Evolutionary conservation across 495 filamentous ascomycete species (phyloP).

Genomic region (Podospora sp.): DNA sequence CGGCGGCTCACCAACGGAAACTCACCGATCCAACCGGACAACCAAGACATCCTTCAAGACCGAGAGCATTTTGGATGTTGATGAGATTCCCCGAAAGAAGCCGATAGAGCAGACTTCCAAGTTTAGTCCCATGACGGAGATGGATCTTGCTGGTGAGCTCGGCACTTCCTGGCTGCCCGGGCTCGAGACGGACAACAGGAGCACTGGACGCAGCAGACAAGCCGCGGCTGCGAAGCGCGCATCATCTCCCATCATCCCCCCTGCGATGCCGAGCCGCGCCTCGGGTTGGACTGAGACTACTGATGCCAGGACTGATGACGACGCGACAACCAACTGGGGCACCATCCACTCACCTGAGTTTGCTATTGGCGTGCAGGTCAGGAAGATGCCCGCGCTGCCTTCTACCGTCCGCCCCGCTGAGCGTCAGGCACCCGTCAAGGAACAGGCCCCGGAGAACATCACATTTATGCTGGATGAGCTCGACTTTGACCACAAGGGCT

Average conservation of each 20-base stretch:
- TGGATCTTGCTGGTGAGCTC: slow-evolving; percentile 38
- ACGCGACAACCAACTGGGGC: slow-evolving; percentile 43
- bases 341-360: slow-evolving; percentile 45
- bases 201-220: slow-evolving; percentile 9
- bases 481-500: slow-evolving; percentile 6
- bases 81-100: slow-evolving; percentile 36
- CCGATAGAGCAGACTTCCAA: slow-evolving; percentile 12
- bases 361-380: slow-evolving; percentile 38
- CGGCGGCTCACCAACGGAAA: slow-evolving; percentile 22
- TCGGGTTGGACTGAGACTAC: slow-evolving; percentile 38
- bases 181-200: slow-evolving; percentile 31
- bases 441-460: not conserved
- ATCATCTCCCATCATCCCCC: slow-evolving; percentile 43
- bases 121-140: slow-evolving; percentile 30
- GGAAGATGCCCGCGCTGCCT: slow-evolving; percentile 37
- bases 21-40: slow-evolving; percentile 36
- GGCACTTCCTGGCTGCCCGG: slow-evolving; percentile 47
- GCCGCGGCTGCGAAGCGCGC: slow-evolving; percentile 38
- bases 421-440: slow-evolving; percentile 11
- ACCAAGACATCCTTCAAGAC: slow-evolving; percentile 39
- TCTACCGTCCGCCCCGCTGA: slow-evolving; percentile 36
- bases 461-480: slow-evolving; percentile 41
- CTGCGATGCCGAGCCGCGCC: slow-evolving; percentile 24
- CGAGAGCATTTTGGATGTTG: slow-evolving; percentile 43
- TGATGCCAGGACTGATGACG: slow-evolving; percentile 37